phyloP scores from a whole-genome alignment of 352 stramenopile species.

The Phytophthora cryptogea region DNA sequence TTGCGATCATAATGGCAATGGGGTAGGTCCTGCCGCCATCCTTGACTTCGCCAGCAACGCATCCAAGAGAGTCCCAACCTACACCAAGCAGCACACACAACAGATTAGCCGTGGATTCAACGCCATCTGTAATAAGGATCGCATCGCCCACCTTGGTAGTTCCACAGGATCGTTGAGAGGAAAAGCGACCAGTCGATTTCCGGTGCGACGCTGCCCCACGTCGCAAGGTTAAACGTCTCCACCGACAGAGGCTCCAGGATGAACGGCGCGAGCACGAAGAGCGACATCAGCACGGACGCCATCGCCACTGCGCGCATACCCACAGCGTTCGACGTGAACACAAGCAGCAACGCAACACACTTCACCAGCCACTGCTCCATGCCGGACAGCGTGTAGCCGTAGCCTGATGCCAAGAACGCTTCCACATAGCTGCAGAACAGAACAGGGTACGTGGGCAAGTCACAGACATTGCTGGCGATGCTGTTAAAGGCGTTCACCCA shows the following conservation, averaged over 20 bases:
- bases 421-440: constrained; percentile 88
- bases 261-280: constrained; percentile 84
- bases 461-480: constrained; percentile 84
- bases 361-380: constrained; percentile 77
- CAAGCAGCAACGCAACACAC: constrained; percentile 62
- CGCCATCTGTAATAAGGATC: background rate
- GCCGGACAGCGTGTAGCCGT: constrained; percentile 52
- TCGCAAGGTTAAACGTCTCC: constrained; percentile 73
- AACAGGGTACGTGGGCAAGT: constrained; percentile 84
- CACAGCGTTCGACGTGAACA: constrained; percentile 72
- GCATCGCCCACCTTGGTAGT: constrained; percentile 68
- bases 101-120: background rate
- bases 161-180: constrained; percentile 86
- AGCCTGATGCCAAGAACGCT: constrained; percentile 71
- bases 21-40: constrained; percentile 79
- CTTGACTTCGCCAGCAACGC: constrained; percentile 86
- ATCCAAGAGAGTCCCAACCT: constrained; percentile 85
- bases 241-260: constrained; percentile 75
- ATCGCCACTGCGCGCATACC: constrained; percentile 80
- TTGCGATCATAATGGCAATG: constrained; percentile 83
- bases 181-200: constrained; percentile 87
- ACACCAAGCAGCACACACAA: background rate
- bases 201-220: constrained; percentile 69
- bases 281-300: constrained; percentile 79
- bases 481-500: constrained; percentile 89